Evolutionary conservation across 768 basidiomycete genomes (phyloP), one percentile per base, ranked within the genome.

Genomic region (Chlorophyllum brunneum): DNA sequence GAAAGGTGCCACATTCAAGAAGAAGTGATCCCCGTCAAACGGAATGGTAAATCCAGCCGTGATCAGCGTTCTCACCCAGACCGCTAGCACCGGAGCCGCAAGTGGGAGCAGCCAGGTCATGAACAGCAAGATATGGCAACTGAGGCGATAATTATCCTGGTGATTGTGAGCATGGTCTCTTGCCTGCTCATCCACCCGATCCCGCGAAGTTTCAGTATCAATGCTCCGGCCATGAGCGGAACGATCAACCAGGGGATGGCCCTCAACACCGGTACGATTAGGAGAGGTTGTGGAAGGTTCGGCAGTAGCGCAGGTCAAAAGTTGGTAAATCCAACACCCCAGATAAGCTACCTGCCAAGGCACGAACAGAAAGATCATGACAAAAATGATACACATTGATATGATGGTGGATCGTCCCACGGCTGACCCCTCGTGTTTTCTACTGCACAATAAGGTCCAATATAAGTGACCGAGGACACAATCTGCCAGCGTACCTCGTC

Each of bases 301-400:
- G 20, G 69, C 62, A 2, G 65, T 69, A 15, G 77, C 77, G 58
- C 86, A 90, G 31, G 81, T 85, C 59, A 80, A 71, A 39, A 91
- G 69, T 54, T 92, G 91, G 45, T 88, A 81, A n/a, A 85, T 54
- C 83, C 90, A 91, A 58, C 84, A 84, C 16, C 89, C 85, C 20
- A 95, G 75, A 67, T 88, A 94, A 4, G 88, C 92, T 8, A 95
- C 88, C 67, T 97, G 94, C 82, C 91, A 92, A 0, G 94, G 94
- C n/a, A 95, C 73, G 47, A 93, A 69, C 33, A 89, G 57, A 54
- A 86, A 78, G 33, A 94, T 83, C n/a, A 85, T 68, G 13, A 78
- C 56, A 45, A 85, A 75, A 29, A 94, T 76, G 16, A 86, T 43
- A 5, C 63, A 57, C 65, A 92, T 78, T 5, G 87, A 86, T 5